Conservation (phyloP, 371 early-diverging fungal species). For the Haplosporangium sp. region DNA sequence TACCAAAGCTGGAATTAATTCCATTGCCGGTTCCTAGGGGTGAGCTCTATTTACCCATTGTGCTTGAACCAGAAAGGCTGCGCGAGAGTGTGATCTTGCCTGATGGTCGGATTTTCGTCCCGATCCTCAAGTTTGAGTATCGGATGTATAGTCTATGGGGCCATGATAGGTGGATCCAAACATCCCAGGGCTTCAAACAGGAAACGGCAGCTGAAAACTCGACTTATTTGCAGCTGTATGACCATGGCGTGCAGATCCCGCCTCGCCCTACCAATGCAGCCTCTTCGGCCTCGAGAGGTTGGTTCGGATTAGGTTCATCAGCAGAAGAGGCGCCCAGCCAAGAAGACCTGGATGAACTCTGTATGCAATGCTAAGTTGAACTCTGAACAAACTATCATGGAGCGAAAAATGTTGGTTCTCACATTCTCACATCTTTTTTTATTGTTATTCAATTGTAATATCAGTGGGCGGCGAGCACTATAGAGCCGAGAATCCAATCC, state of each 20-base stretch:
- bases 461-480: slow-evolving; percentile 39
- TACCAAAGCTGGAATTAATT: slow-evolving; percentile 48
- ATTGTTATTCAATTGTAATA: neutral
- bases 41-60: slow-evolving; percentile 32
- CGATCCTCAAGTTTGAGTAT: slow-evolving; percentile 60
- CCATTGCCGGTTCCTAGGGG: slow-evolving; percentile 25
- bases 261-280: slow-evolving; percentile 54
- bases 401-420: neutral
- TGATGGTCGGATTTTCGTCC: slow-evolving; percentile 64
- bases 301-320: slow-evolving; percentile 60
- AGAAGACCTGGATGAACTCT: slow-evolving; percentile 60
- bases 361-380: slow-evolving; percentile 46
- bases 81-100: slow-evolving; percentile 52
- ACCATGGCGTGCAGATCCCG: slow-evolving; percentile 55
- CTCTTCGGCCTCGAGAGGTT: slow-evolving; percentile 58
- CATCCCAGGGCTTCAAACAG: slow-evolving; percentile 18
- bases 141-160: slow-evolving; percentile 58
- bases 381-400: neutral
- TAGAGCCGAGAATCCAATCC: slow-evolving; percentile 35
- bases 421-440: neutral
- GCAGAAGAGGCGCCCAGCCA: slow-evolving; percentile 59
- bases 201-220: slow-evolving; percentile 16
- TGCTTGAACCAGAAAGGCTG: slow-evolving; percentile 32
- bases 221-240: slow-evolving; percentile 55
- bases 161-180: slow-evolving; percentile 33